These are phyloP conservation scores for Trichoderma polysporum DNA, from an alignment of 2,329 filamentous ascomycete genomes.

Conservation along the genomic window DNA sequence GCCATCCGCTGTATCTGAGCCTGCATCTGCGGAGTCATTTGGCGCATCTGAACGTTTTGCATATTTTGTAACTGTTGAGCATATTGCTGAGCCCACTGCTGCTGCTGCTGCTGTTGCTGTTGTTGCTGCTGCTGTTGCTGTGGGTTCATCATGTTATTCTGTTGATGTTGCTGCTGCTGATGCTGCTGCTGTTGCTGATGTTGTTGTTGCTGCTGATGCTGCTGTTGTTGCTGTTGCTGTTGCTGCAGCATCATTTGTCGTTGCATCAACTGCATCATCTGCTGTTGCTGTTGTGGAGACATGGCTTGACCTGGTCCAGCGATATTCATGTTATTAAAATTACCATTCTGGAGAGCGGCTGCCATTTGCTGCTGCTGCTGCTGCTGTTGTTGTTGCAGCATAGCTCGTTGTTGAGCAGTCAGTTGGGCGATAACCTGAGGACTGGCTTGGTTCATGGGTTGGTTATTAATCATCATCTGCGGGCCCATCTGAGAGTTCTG, in stretches of 20 bases:
- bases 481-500: conserved; percentile 56
- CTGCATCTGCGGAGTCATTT: conserved; percentile 41
- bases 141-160: conserved; percentile 43
- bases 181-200: conserved; percentile 32
- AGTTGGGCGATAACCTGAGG: conserved; percentile 46
- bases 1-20: conserved; percentile 41
- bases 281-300: conserved; percentile 36
- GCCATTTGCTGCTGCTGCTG: conserved; percentile 43
- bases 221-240: conserved; percentile 39
- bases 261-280: conserved; percentile 40
- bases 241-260: conserved; percentile 42
- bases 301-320: conserved; percentile 31
- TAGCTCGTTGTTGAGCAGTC: conserved; percentile 47
- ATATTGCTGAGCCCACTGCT: conserved; percentile 46
- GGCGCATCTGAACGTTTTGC: conserved; percentile 36
- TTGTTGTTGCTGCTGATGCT: conserved; percentile 33
- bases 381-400: conserved; percentile 47
- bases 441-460: conserved; percentile 41
- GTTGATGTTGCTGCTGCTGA: conserved; percentile 35
- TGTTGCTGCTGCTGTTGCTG: conserved; percentile 43
- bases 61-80: conserved; percentile 45
- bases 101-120: conserved; percentile 42
- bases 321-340: conserved; percentile 38
- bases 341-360: conserved; percentile 41
- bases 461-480: conserved; percentile 53